These are phyloP conservation scores for Kalanchoe fedtschenkoi DNA, from an alignment of 164 flowering plant species.

Conservation along the genomic window DNA sequence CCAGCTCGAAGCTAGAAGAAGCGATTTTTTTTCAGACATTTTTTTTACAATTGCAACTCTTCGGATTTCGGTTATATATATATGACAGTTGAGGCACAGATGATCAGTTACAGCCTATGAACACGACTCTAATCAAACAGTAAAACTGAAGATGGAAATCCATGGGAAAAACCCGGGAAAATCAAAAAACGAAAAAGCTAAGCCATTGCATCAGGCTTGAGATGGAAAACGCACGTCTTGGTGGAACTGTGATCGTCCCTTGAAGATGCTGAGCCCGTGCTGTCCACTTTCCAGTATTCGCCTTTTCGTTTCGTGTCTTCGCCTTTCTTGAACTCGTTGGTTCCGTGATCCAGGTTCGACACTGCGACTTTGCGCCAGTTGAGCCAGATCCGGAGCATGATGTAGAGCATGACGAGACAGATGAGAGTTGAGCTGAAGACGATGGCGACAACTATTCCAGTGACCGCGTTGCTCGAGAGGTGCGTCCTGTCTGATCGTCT, in stretches of 20 bases:
- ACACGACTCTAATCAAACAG: too few species aligned
- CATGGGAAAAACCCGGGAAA: too few species aligned
- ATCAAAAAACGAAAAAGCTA: background rate
- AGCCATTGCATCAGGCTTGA: constrained; percentile 17
- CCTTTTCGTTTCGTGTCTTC: constrained; percentile 28
- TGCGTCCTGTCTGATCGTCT: constrained; percentile 12
- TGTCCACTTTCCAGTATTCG: constrained; percentile 42
- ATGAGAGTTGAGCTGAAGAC: constrained; percentile 64
- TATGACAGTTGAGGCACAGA: too few species aligned
- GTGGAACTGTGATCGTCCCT: constrained; percentile 17
- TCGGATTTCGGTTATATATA: too few species aligned
- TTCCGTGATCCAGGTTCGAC: constrained; percentile 42
- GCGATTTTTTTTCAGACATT: too few species aligned
- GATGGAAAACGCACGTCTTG: constrained; percentile 27
- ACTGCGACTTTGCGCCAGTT: constrained; percentile 61
- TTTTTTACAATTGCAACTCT: too few species aligned
- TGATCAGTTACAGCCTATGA: too few species aligned
- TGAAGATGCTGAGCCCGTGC: constrained; percentile 23
- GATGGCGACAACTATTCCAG: constrained; percentile 58
- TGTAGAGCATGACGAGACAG: constrained; percentile 57
- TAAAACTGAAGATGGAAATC: too few species aligned
- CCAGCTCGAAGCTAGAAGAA: too few species aligned
- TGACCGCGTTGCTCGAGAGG: constrained; percentile 44
- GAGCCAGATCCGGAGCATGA: constrained; percentile 82
- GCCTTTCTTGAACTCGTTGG: constrained; percentile 26